Evolutionary conservation across 176 grass and related monocot species (phyloP).

Genomic region (Tuctoria greenei): DNA sequence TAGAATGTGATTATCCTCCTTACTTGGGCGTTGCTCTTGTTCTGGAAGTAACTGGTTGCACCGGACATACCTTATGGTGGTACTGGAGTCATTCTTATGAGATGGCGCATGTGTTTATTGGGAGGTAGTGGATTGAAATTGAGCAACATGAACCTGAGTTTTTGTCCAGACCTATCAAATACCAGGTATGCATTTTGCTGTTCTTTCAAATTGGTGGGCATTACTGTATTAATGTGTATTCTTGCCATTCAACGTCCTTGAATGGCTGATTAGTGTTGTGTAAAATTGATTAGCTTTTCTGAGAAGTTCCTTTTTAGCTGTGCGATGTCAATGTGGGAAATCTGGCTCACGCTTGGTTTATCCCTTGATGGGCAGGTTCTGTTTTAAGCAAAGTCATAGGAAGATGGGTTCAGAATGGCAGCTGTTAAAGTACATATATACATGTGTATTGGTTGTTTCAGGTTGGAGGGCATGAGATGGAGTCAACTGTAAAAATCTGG

Average conservation of each 20-base stretch:
- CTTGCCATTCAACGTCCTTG: neutral
- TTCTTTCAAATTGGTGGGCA: neutral
- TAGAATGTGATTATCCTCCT: conserved; percentile 53
- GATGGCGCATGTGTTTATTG: conserved; percentile 26
- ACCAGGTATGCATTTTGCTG: conserved; percentile 56
- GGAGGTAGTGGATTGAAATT: conserved; percentile 20
- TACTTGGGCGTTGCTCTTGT: conserved; percentile 19
- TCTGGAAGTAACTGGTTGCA: conserved; percentile 38
- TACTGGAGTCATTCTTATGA: conserved; percentile 27
- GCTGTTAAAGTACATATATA: conserved; percentile 16
- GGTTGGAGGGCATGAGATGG: neutral
- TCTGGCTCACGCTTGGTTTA: neutral
- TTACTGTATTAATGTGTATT: neutral
- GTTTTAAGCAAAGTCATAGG: neutral
- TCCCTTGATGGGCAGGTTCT: conserved; percentile 21
- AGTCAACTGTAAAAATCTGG: neutral
- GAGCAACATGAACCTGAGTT: conserved; percentile 19
- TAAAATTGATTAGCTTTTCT: too few species aligned
- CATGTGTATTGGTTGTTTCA: neutral
- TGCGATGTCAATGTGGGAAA: neutral
- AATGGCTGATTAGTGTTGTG: neutral
- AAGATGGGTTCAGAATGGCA: neutral
- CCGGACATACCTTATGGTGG: conserved; percentile 6
- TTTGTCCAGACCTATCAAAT: conserved; percentile 23
- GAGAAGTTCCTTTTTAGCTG: neutral